Percentiles rank a stretch among this genome's conserved stretches.
phyloP scores from a whole-genome alignment of 2,329 filamentous ascomycete genomes.

The Penicillium sp. region DNA sequence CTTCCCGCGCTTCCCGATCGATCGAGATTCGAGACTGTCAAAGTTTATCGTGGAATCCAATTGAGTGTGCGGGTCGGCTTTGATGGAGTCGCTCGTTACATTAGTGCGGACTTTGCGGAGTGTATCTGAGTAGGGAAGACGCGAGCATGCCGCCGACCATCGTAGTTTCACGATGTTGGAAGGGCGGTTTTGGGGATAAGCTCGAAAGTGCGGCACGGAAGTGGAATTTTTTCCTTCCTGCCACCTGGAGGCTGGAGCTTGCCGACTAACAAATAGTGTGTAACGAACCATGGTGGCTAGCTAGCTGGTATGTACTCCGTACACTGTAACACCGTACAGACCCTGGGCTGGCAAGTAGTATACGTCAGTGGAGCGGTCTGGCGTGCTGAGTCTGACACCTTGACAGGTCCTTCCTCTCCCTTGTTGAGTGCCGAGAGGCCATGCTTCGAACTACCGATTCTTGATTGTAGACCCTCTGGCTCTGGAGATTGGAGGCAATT shows the following conservation, averaged over 20 bases:
- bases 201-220: neutral
- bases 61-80: neutral
- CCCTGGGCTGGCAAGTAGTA: neutral
- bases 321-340: neutral
- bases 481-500: neutral
- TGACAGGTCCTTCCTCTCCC: slow-evolving; percentile 10
- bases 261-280: neutral
- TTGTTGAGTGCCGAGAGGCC: neutral
- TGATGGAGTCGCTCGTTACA: neutral
- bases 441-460: slow-evolving; percentile 10
- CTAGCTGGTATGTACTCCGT: neutral
- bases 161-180: neutral
- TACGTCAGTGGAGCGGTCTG: neutral
- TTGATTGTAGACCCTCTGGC: neutral
- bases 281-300: neutral
- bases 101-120: neutral
- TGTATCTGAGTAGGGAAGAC: neutral
- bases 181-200: neutral
- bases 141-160: neutral
- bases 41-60: slow-evolving; percentile 17
- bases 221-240: neutral
- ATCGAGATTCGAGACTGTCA: slow-evolving; percentile 18
- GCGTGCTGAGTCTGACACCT: neutral
- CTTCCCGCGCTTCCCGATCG: slow-evolving; percentile 24
- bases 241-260: neutral